Evolutionary conservation across 805 yeast species (phyloP).

Genomic region (Kazachstania taianensis): DNA sequence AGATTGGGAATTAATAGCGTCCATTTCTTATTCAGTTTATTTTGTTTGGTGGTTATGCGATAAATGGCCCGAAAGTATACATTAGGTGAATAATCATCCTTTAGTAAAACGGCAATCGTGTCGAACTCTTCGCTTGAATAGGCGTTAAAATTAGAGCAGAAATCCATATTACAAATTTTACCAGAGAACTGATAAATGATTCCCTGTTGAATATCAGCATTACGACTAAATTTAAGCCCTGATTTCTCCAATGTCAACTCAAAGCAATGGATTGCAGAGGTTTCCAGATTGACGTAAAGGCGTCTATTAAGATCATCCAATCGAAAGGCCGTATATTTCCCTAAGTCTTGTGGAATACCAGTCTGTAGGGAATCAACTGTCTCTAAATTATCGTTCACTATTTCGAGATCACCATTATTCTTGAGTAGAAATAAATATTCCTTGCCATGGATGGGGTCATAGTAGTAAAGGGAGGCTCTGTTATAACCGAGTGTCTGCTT

Average conservation of each 20-base stretch:
- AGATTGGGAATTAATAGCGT: conserved; percentile 2
- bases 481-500: conserved; percentile 15
- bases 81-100: conserved; percentile 1
- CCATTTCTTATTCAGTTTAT: conserved; percentile 3
- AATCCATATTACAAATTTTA: conserved; percentile 8
- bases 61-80: conserved; percentile 8
- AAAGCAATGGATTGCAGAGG: conserved; percentile 8
- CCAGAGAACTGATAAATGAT: conserved; percentile 8
- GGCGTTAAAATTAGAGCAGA: conserved; percentile 8
- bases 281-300: conserved; percentile 10
- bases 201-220: conserved; percentile 1
- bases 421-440: conserved; percentile 14
- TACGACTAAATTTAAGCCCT: conserved; percentile 7
- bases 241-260: conserved; percentile 3
- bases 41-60: background rate
- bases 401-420: conserved; percentile 11
- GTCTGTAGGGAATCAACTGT: conserved; percentile 11
- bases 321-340: conserved; percentile 1
- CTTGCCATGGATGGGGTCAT: conserved; percentile 7
- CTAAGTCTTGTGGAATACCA: conserved; percentile 2
- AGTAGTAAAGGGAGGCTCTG: conserved; percentile 9
- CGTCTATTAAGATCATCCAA: conserved; percentile 9
- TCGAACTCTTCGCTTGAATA: conserved; percentile 10
- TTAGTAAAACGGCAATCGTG: conserved; percentile 9
- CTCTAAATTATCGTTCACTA: background rate